Evolutionary conservation across 2,329 filamentous ascomycete genomes (phyloP), one percentile per base, ranked within the genome.

Genomic region (Botryotinia globosa): DNA sequence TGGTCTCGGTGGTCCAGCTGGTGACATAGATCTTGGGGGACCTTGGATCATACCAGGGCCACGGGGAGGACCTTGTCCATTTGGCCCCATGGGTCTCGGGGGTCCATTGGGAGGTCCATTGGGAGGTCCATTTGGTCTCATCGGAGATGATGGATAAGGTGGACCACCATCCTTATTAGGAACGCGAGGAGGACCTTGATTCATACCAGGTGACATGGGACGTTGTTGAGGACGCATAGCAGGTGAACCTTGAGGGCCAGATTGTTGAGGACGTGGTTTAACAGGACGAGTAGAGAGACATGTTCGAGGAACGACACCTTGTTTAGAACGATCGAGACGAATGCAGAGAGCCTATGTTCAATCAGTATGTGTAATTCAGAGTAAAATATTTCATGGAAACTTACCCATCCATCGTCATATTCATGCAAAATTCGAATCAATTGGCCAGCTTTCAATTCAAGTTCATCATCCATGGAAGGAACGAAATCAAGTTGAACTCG

Each of bases 341-440:
- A 94, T 92, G 82, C 94, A 98, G 72, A 98, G 92, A 80, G 94
- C 93, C 93, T 94, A 9, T 69, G 73, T 34, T 69, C 29, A 78
- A 79, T 83, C 81, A 82, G 81, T 78, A 74, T 70, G 72, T 67
- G 22, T 63, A 34, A 16, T 14, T 39, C 4, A 39, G 1, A 48
- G 9, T 48, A 25, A 22, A 25, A 3, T 0, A 0, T 48, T 48
- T 1, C 10, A 1, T 48, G 20, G 45, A 48, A 48, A 22, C 92
- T 87, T 88, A 95, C 93, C 96, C 96, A 99, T 79, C 96, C 96
- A 83, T 99, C 96, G 80, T 99, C 96, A 79, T 98, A 99, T 83
- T 97, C 94, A 80, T 98, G 95, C 69, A 98, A 86, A 76, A 99
- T 85, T 76, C 95, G 89, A 68, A 98, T 93, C 66, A 99, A 86